phyloP scores from a whole-genome alignment of 2,329 filamentous ascomycete species.

The Aspergillus sp. region DNA sequence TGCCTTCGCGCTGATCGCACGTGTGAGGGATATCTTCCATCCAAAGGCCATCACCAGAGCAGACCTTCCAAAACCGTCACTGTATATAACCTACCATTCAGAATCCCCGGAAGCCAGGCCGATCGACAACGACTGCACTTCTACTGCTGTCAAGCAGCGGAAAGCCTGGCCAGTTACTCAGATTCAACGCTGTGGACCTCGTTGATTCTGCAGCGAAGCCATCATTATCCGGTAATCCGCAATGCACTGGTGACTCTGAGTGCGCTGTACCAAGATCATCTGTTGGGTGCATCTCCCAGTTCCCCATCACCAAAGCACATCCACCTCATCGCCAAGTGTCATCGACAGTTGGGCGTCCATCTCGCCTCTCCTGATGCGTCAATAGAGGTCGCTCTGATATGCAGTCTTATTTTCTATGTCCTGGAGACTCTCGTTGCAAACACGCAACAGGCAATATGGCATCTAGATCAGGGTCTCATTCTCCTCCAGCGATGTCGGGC shows the following conservation, averaged over 20 bases:
- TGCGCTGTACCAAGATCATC: conserved; percentile 13
- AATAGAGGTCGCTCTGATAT: conserved; percentile 16
- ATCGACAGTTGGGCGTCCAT: conserved; percentile 18
- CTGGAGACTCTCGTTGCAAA: conserved; percentile 21
- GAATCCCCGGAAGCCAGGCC: conserved; percentile 16
- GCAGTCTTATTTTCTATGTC: conserved; percentile 20
- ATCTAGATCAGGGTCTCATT: conserved; percentile 17
- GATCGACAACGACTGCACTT: conserved; percentile 20
- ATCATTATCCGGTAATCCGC: conserved; percentile 18
- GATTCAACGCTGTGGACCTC: conserved; percentile 14
- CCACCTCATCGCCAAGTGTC: conserved; percentile 15
- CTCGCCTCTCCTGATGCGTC: conserved; percentile 14
- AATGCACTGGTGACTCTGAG: conserved; percentile 15
- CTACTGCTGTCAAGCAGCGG: conserved; percentile 14
- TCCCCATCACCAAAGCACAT: conserved; percentile 1
- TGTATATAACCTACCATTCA: conserved; percentile 18
- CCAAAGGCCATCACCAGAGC: background rate
- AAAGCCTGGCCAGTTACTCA: conserved; percentile 12
- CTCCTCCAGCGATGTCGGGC: conserved; percentile 12
- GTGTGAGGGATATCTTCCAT: conserved; percentile 16
- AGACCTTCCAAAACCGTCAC: conserved; percentile 2
- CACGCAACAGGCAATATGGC: conserved; percentile 14
- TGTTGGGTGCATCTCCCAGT: background rate
- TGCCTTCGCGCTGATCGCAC: conserved; percentile 16
- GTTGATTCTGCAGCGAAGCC: conserved; percentile 14